Evolutionary conservation across 2,329 filamentous ascomycete species (phyloP), one percentile per base, ranked within the genome.

Genomic region (Pseudogymnoascus sp.): DNA sequence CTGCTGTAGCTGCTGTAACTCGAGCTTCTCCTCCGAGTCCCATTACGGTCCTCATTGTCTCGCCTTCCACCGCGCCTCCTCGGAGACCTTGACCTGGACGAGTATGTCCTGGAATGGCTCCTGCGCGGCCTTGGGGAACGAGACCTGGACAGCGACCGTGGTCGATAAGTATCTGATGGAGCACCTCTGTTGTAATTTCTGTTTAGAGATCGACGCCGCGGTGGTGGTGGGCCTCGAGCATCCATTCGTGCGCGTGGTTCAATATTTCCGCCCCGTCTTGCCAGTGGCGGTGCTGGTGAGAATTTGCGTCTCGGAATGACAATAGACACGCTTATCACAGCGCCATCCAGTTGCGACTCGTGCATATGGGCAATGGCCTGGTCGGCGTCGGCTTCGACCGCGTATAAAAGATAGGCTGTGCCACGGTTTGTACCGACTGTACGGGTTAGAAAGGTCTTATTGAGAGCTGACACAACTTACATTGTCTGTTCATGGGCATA

Each of bases 361-460:
- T 99, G 95, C 95, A 99, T 97, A 74, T 96, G 90, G 17, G 93
- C 86, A 69, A 97, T 96, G 29, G 95, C 95, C 13, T 86, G 82
- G 76, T 97, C 91, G 23, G 95, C 93, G 67, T 93, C 89, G 60
- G 84, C 80, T 67, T 92, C 85, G 68, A 88, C 82, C 62, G 86
- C 80, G 76, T 89, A 99, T 44, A 96, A 82, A 67, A 97, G 92
- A 75, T 97, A 97, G 33, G 93, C 95, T 29, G 91, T 96, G 56
- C 95, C 93, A 64, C 93, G 88, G 72, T 97, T 97, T 62, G 87
- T 92, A 74, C 90, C 88, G 79, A 90, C 91, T 95, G 70, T 65
- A 40, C 7, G 42, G 67, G 44, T 72, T 64, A 73, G 69, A 60
- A 66, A 7, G 60, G 31, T 50, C n/a, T 10, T 5, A 65, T 59